These are phyloP conservation scores for Fusarium siculi DNA, from an alignment of 2,329 filamentous ascomycete species.

Conservation along the genomic window DNA sequence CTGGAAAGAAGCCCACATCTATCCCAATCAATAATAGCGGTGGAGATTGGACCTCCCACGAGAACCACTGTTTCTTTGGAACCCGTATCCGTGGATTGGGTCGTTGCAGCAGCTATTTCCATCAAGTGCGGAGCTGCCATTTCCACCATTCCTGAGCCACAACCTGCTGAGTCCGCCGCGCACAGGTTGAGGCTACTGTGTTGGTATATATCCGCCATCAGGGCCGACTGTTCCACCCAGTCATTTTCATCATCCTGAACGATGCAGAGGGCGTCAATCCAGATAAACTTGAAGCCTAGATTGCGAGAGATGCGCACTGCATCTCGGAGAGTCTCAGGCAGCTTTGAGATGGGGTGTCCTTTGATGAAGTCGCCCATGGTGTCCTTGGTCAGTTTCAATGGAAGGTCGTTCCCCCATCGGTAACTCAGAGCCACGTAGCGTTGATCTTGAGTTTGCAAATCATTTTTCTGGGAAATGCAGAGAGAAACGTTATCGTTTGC, in stretches of 20 bases:
- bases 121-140: neutral
- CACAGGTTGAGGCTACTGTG: neutral
- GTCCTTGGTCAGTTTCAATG: neutral
- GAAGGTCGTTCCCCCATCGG: neutral
- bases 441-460: neutral
- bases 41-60: neutral
- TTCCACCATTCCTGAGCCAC: neutral
- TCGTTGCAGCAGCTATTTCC: neutral
- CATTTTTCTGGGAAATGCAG: fast-evolving
- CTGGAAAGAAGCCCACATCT: neutral
- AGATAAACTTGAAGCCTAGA: neutral
- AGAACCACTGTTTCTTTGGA: fast-evolving
- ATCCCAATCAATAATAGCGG: fast-evolving
- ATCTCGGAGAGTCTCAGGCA: neutral
- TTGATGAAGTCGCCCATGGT: neutral
- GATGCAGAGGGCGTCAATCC: neutral
- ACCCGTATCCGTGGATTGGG: fast-evolving
- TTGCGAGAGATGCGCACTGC: neutral
- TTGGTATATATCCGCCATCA: neutral
- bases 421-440: neutral
- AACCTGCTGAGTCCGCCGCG: neutral
- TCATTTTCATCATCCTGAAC: neutral
- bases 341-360: fast-evolving
- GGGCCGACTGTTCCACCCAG: neutral
- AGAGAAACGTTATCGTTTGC: fast-evolving